A percentile compares a stretch with the other conserved stretches of the same genome.
Conservation (phyloP, 2,329 filamentous ascomycete species). For the Fusarium pseudoanthophilum region DNA sequence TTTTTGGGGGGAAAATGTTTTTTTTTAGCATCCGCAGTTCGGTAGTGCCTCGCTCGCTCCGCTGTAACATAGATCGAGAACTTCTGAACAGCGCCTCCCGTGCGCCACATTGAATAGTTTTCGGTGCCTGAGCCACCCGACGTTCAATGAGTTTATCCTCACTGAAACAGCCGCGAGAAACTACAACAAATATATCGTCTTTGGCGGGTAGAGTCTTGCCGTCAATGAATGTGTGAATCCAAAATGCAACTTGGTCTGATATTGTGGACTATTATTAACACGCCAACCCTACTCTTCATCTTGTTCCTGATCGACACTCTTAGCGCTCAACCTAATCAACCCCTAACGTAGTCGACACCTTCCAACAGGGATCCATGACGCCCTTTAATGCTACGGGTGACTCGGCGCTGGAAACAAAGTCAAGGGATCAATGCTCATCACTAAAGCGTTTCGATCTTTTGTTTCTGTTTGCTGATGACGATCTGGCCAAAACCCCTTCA, state of each 20-base stretch:
- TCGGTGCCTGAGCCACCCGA: neutral
- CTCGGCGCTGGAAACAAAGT: conserved; percentile 9
- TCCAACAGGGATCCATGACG: conserved; percentile 19
- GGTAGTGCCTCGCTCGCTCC: conserved; percentile 23
- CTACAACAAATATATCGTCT: neutral
- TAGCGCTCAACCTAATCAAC: conserved; percentile 33
- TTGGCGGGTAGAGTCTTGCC: neutral
- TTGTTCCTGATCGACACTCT: conserved; percentile 36
- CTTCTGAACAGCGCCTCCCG: conserved; percentile 17
- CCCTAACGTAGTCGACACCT: conserved; percentile 16
- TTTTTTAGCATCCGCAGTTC: conserved; percentile 24
- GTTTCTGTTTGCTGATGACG: neutral
- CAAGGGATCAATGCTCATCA: neutral
- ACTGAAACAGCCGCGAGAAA: neutral
- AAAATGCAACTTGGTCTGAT: neutral
- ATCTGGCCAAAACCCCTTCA: neutral
- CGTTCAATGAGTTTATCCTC: neutral
- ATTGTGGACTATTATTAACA: neutral
- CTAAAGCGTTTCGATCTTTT: conserved; percentile 7
- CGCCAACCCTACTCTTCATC: neutral
- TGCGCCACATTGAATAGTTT: conserved; percentile 14
- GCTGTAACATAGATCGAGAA: neutral
- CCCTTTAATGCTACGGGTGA: conserved; percentile 6
- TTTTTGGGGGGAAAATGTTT: neutral
- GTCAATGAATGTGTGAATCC: too few relatives aligned